Evolutionary conservation across 345 rosid genomes (phyloP).

Genomic region (Cardamine resedifolia): DNA sequence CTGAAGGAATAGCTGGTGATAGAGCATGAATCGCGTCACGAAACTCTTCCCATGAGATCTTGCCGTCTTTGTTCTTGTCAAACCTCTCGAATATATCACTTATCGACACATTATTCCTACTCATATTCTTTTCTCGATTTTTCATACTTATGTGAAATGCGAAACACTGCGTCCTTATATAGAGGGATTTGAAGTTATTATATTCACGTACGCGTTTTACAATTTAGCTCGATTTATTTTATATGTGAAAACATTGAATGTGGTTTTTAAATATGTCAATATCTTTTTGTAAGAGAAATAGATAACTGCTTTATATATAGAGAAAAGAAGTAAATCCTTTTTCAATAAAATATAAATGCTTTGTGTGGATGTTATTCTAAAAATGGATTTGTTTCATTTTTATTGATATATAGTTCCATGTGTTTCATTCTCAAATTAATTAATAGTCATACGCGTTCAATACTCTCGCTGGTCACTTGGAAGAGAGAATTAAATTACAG

Average conservation of each 20-base stretch:
- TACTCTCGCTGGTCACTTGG: background rate
- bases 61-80: slow-evolving; percentile 85
- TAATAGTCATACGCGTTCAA: background rate
- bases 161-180: background rate
- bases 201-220: background rate
- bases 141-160: background rate
- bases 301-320: background rate
- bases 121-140: background rate
- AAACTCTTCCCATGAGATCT: slow-evolving; percentile 67
- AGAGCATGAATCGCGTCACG: slow-evolving; percentile 49
- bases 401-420: background rate
- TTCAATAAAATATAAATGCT: too few species aligned
- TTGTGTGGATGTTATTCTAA: background rate
- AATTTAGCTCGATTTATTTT: background rate
- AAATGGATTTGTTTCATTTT: background rate
- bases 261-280: background rate
- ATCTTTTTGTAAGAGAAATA: background rate
- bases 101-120: slow-evolving; percentile 22
- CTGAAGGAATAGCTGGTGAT: slow-evolving; percentile 35
- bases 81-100: slow-evolving; percentile 52
- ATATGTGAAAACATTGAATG: background rate
- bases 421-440: background rate
- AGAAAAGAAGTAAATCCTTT: background rate
- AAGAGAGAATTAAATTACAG: too few species aligned
- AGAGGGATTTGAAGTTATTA: background rate